phyloP scores from a whole-genome alignment of 192 early-diverging fungal species.

The Linnemannia hyalina region DNA sequence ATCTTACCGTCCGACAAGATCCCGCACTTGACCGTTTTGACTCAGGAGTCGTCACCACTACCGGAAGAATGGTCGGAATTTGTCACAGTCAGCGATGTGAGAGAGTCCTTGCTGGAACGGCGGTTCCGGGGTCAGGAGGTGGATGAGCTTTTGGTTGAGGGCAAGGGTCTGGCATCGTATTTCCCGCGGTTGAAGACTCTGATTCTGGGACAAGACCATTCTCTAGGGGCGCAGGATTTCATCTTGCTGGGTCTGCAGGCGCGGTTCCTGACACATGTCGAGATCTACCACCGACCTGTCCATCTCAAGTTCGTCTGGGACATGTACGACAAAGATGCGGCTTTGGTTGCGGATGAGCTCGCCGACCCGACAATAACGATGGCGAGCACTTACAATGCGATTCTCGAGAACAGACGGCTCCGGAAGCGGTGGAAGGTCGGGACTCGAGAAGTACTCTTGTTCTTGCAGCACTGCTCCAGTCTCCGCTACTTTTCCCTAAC shows the following conservation, averaged over 20 bases:
- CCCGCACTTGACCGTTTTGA: not conserved
- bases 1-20: not conserved
- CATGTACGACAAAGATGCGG: not conserved
- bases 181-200: not conserved
- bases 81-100: not conserved
- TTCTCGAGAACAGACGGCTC: not conserved
- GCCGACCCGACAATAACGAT: not conserved
- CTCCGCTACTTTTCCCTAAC: not conserved
- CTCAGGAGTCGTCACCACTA: not conserved
- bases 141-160: not conserved
- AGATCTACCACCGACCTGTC: not conserved
- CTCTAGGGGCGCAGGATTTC: not conserved
- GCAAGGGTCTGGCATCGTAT: not conserved
- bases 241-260: not conserved
- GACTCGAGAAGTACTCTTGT: not conserved
- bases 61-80: not conserved
- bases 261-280: not conserved
- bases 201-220: not conserved
- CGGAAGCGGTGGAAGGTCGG: not conserved
- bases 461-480: not conserved
- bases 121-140: not conserved
- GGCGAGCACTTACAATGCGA: not conserved
- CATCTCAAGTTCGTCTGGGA: not conserved
- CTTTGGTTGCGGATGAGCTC: not conserved
- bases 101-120: not conserved